A percentile compares a stretch with the other conserved stretches of the same genome.
Evolutionary conservation across 495 filamentous ascomycete species (phyloP).

Genomic region (Aspergillus asperescens): DNA sequence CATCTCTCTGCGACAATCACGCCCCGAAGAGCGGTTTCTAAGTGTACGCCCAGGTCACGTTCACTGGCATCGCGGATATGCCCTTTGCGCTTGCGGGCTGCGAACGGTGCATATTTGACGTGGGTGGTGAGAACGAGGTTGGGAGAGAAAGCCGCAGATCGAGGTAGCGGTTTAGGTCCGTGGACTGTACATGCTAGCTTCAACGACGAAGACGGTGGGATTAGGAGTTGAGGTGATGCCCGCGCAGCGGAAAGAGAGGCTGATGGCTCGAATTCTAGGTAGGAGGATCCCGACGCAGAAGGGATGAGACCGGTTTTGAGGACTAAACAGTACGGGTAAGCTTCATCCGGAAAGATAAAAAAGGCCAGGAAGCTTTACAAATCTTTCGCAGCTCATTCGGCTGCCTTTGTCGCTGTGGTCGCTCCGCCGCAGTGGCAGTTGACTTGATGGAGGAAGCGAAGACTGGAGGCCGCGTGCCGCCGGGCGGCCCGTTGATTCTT

Average conservation of each 20-base stretch:
- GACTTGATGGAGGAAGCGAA: slow-evolving; percentile 49
- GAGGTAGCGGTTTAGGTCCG: slow-evolving; percentile 84
- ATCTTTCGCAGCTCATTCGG: slow-evolving; percentile 71
- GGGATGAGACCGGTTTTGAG: slow-evolving; percentile 89
- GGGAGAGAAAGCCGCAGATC: slow-evolving; percentile 81
- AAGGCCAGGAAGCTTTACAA: slow-evolving; percentile 54
- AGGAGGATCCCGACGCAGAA: slow-evolving; percentile 89
- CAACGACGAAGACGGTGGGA: slow-evolving; percentile 55
- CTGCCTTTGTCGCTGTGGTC: slow-evolving; percentile 48
- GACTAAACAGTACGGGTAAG: slow-evolving; percentile 46
- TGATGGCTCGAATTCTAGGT: slow-evolving; percentile 75
- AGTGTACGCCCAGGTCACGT: slow-evolving; percentile 82
- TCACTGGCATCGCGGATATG: slow-evolving; percentile 84
- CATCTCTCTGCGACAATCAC: slow-evolving; percentile 87
- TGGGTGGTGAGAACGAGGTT: slow-evolving; percentile 85
- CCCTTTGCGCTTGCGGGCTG: slow-evolving; percentile 70
- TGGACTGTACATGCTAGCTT: slow-evolving; percentile 92
- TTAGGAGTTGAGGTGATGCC: slow-evolving; percentile 43
- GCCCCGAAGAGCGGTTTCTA: slow-evolving; percentile 84
- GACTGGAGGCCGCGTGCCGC: slow-evolving; percentile 69
- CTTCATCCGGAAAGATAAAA: neutral
- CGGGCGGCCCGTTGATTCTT: slow-evolving; percentile 81
- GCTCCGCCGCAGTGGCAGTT: slow-evolving; percentile 32
- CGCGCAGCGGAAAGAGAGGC: slow-evolving; percentile 44
- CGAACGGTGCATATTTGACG: slow-evolving; percentile 95